phyloP scores from a whole-genome alignment of 148 eudicot genomes.

The Pharnaceum exiguum region DNA sequence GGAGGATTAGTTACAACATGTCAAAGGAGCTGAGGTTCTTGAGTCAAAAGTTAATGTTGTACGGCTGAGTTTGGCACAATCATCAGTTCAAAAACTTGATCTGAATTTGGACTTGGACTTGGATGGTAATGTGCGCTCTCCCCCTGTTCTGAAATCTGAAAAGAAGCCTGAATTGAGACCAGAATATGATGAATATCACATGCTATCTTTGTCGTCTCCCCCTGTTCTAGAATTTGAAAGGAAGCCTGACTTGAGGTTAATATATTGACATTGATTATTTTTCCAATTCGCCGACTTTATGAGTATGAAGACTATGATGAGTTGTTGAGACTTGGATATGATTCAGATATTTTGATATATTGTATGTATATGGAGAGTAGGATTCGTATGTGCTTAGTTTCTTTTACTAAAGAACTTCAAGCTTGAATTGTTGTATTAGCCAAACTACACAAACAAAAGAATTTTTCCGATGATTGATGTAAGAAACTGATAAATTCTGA shows the following conservation, averaged over 20 bases:
- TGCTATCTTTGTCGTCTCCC: no score
- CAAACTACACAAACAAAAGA: no score
- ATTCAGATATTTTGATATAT: no score
- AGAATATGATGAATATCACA: no score
- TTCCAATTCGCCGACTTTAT: conserved; percentile 22
- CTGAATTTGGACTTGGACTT: conserved; percentile 36
- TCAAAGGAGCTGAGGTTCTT: conserved; percentile 3
- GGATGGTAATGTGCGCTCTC: conserved; percentile 21
- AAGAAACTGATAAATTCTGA: no score
- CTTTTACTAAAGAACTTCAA: no score
- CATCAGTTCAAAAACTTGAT: conserved; percentile 30
- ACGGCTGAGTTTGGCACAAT: neutral
- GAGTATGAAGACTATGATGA: conserved; percentile 46
- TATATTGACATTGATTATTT: conserved; percentile 19
- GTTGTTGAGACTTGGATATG: conserved; percentile 18
- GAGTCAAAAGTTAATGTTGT: conserved; percentile 5
- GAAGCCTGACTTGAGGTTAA: conserved; percentile 17
- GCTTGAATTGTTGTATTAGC: no score
- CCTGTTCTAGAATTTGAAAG: no score
- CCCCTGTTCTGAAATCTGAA: conserved; percentile 3
- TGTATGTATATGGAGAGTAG: no score
- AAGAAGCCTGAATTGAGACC: no score
- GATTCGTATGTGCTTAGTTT: conserved; percentile 4
- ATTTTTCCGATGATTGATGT: no score
- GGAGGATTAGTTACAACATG: conserved; percentile 13